Conservation (phyloP, 1,139 yeast species). For the Candida sanyaensis region DNA sequence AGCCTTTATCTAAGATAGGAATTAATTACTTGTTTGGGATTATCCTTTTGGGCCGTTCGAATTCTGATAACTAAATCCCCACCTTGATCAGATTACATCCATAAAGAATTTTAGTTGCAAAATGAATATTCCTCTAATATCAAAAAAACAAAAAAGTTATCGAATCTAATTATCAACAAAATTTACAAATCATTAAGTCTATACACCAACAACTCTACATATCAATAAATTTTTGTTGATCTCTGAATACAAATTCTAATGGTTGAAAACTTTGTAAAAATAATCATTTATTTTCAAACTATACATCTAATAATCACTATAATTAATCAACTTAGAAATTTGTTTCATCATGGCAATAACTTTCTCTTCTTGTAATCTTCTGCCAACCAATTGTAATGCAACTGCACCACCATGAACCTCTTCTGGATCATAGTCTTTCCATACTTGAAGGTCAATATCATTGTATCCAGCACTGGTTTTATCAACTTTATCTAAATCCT, state of each 20-base stretch:
- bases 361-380: constrained; percentile 63
- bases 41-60: too few relatives aligned
- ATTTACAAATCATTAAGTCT: too few relatives aligned
- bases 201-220: too few relatives aligned
- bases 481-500: constrained; percentile 34
- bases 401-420: constrained; percentile 66
- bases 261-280: neutral
- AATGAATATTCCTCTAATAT: neutral
- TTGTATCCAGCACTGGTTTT: constrained; percentile 18
- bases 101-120: neutral
- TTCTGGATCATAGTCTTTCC: constrained; percentile 52
- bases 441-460: constrained; percentile 20
- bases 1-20: neutral
- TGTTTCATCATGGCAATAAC: constrained; percentile 43
- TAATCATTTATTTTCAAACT: neutral
- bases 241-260: too few relatives aligned
- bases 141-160: too few relatives aligned
- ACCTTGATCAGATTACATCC: neutral
- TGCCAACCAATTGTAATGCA: constrained; percentile 62
- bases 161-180: too few relatives aligned
- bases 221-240: too few relatives aligned
- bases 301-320: constrained; percentile 6
- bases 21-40: neutral
- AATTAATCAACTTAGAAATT: constrained; percentile 20
- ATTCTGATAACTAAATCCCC: too few relatives aligned